phyloP scores from a whole-genome alignment of 129 eudicot genomes.

The Centrapalus pauciflorus region DNA sequence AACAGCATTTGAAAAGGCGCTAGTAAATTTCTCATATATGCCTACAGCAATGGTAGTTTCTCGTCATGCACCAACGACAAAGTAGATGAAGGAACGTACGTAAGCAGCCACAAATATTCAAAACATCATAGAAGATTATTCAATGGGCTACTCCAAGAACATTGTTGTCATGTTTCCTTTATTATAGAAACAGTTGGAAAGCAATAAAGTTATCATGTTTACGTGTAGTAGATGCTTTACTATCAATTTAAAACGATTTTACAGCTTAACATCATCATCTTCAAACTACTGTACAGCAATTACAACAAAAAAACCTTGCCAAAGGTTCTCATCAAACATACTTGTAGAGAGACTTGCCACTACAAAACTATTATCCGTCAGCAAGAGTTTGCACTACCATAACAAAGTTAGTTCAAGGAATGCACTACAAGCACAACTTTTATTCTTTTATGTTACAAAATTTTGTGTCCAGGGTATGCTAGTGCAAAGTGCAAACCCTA shows the following conservation, averaged over 20 bases:
- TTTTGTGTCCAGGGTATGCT: no score
- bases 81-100: background rate
- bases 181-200: background rate
- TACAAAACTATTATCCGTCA: no score
- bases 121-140: background rate
- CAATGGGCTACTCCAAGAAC: background rate
- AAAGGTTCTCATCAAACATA: no score
- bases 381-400: no score
- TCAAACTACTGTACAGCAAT: background rate
- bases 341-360: no score
- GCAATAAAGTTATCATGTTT: background rate
- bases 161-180: background rate
- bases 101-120: background rate
- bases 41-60: conserved; percentile 43
- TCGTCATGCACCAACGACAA: conserved; percentile 7
- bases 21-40: conserved; percentile 73
- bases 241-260: background rate
- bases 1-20: conserved; percentile 66
- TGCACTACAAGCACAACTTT: no score
- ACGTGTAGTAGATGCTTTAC: background rate
- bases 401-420: no score
- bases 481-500: no score
- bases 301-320: background rate
- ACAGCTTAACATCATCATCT: background rate
- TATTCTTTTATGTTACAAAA: no score